Evolutionary conservation across 257 asterid genomes (phyloP), one percentile per base, ranked within the genome.

Genomic region (Gentiana macrophylla): DNA sequence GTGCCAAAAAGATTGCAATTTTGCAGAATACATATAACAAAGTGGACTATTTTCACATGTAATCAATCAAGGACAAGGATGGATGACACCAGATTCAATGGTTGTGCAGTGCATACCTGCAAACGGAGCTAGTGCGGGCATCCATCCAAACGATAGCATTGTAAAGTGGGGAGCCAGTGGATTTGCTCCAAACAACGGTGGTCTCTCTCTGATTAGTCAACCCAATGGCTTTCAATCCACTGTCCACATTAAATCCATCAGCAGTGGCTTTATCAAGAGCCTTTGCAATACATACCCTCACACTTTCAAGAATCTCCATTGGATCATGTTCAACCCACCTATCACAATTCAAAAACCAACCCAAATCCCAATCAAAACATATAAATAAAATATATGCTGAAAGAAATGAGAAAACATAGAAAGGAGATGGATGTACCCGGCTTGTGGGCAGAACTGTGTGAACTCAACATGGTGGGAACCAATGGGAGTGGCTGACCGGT

Each of bases 321-420:
- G 98, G 93, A 74, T 91, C 97, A 62, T 91, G 98, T 68, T 91
- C 98, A 62, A 91, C 98, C 95, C 98, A 91, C 72, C 98, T 87
- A 64, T 38, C 35, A 24, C 46, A 35, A 43, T 15, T 8, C 62
- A 64, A 66, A 47, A 55, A 61, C 2, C 15, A 13, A 5, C 9
- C 35, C 15, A 55, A 2, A 55, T 37, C 60, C 59, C 49, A 38
- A 41, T 6, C 33, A 35, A 45, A 4, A 41, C 6, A 32, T 44
- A 44, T 6, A 43, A 57, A 4, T 57, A 24, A 44, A 68, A 10
- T 9, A 41, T 5, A 37, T 43, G 50, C 46, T 10, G 15, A 47
- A 12, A 46, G 12, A 51, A 1, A 43, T 11, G 49, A 43, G 35
- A 62, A 35, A 34, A 43, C 8, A 41, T 11, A 4, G 8, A 15